Evolutionary conservation across 2,329 filamentous ascomycete genomes (phyloP).

Genomic region (Hymenoscyphus scutula): DNA sequence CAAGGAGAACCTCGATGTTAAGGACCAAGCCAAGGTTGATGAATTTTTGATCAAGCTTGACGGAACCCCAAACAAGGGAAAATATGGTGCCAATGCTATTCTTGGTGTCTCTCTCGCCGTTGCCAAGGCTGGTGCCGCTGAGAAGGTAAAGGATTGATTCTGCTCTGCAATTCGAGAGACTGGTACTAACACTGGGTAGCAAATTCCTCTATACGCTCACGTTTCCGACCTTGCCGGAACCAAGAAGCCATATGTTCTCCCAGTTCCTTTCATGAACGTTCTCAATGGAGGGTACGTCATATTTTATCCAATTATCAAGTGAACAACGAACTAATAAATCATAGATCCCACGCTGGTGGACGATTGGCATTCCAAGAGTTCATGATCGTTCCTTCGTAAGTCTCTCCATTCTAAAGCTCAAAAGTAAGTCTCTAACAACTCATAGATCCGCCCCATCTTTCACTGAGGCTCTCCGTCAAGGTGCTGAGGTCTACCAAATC

Average conservation of each 20-base stretch:
- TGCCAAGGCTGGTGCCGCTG: conserved; percentile 84
- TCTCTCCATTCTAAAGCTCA: conserved; percentile 22
- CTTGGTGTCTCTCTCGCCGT: conserved; percentile 80
- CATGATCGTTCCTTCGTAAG: conserved; percentile 85
- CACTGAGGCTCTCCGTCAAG: conserved; percentile 93
- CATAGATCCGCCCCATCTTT: conserved; percentile 78
- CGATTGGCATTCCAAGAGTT: conserved; percentile 94
- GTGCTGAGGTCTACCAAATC: conserved; percentile 96
- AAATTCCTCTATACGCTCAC: conserved; percentile 82
- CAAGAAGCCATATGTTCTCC: conserved; percentile 88
- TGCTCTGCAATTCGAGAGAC: neutral
- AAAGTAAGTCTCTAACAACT: conserved; percentile 12
- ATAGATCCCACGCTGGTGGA: conserved; percentile 91
- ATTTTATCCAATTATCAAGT: neutral
- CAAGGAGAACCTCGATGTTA: conserved; percentile 78
- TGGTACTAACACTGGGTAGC: conserved; percentile 41
- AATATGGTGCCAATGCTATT: conserved; percentile 85
- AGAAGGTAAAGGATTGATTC: conserved; percentile 60
- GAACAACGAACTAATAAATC: conserved; percentile 21
- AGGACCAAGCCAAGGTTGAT: conserved; percentile 82
- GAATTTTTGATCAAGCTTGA: conserved; percentile 83
- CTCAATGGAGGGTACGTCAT: conserved; percentile 64
- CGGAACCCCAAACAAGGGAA: conserved; percentile 81
- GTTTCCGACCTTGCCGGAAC: conserved; percentile 84
- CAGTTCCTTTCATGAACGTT: conserved; percentile 92